A percentile compares a stretch with the other conserved stretches of the same genome.
Conservation (phyloP, 495 filamentous ascomycete genomes). For the Trichoderma virens region DNA sequence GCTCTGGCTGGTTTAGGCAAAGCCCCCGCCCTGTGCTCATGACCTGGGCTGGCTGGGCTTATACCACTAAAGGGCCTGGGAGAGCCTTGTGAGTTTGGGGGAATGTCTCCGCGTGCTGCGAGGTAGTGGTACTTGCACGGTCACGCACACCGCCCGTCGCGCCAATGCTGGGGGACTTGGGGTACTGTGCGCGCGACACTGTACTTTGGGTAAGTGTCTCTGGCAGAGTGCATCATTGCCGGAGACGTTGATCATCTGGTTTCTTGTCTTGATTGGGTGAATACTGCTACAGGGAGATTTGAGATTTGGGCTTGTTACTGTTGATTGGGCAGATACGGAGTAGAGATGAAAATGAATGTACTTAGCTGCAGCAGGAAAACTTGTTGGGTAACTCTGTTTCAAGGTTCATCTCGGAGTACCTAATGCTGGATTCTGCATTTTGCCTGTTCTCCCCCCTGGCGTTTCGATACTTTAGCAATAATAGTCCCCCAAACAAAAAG, state of each 20-base stretch:
- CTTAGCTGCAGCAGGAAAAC: not conserved
- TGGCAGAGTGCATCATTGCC: too few relatives aligned
- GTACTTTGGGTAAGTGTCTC: too few relatives aligned
- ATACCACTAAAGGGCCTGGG: not conserved
- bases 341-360: not conserved
- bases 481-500: not conserved
- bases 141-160: not conserved
- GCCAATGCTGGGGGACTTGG: not conserved
- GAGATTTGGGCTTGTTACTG: too few relatives aligned
- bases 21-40: not conserved
- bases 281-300: not conserved
- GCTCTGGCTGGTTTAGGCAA: not conserved
- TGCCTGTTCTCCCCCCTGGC: not conserved
- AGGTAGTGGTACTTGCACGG: not conserved
- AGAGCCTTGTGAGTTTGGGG: not conserved
- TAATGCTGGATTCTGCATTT: not conserved
- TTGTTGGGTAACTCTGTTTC: not conserved
- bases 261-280: not conserved
- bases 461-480: not conserved
- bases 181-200: not conserved
- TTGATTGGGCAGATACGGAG: not conserved
- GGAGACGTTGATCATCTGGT: not conserved
- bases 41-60: not conserved
- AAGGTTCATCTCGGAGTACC: not conserved
- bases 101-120: not conserved